phyloP scores from a whole-genome alignment of 179 eudicot genomes.

The Camellia oleifera region DNA sequence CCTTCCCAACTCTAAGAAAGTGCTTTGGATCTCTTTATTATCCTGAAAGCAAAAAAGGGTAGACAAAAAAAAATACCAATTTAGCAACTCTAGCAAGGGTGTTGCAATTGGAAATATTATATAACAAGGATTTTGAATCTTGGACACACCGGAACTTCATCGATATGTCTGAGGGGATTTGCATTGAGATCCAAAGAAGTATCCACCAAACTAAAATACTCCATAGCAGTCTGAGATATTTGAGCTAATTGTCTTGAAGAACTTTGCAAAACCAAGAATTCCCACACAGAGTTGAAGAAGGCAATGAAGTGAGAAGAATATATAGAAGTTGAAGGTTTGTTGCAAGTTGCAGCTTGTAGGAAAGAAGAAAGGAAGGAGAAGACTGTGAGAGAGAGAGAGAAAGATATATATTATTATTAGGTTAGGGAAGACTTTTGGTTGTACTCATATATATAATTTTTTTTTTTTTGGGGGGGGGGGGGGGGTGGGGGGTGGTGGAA shows the following conservation, averaged over 20 bases:
- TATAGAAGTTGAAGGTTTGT: background rate
- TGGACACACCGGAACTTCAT: slow-evolving; percentile 25
- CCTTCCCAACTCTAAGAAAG: slow-evolving; percentile 35
- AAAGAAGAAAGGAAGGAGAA: background rate
- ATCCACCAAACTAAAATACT: slow-evolving; percentile 31
- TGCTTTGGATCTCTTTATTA: slow-evolving; percentile 29
- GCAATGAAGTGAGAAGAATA: no score
- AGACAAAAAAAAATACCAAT: background rate
- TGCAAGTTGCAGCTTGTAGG: background rate
- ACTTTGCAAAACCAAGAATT: background rate
- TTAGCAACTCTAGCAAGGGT: background rate
- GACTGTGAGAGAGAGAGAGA: no score
- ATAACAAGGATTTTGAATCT: background rate
- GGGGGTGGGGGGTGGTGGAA: no score
- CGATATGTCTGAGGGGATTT: slow-evolving; percentile 26
- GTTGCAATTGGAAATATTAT: no score
- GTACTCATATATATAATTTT: no score
- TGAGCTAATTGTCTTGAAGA: background rate
- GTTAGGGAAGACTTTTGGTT: no score
- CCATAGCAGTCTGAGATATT: slow-evolving; percentile 14
- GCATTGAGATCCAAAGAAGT: slow-evolving; percentile 47
- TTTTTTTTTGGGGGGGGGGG: no score
- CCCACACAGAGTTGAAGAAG: no score
- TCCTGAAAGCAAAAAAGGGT: slow-evolving; percentile 20
- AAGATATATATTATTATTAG: background rate